Evolutionary conservation across 108 stramenopile genomes (phyloP), one percentile per base, ranked within the genome.

Genomic region (Pseudonitzschia pungens): DNA sequence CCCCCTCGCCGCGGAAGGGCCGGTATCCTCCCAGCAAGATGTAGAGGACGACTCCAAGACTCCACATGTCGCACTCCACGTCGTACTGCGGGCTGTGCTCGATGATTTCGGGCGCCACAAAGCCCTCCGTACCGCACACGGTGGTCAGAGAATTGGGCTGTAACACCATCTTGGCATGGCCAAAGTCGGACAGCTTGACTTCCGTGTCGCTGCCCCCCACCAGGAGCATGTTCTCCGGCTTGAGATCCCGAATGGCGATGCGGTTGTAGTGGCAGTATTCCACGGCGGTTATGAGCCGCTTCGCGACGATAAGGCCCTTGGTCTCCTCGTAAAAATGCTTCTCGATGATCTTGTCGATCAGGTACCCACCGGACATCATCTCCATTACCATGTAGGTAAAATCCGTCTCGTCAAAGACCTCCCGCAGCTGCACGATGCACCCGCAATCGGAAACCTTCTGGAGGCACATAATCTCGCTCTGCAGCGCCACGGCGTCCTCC

Each of bases 101-200:
- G 20, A 94, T 73, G 60, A 89, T 81, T 48, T 98, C 96, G 8
- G 97, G 96, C 10, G 84, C 86, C 36, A 97, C 90, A 48, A 89
- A 97, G 20, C 90, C 91, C 8, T 95, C 92, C 4, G 96, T 97
- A 18, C 97, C 97, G 22, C 90, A 91, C 24, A 83, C 77, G 20
- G 92, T 91, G 21, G 60, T 77, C 83, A 84, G 81, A 26, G 84
- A 89, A 71, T 97, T 84, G 21, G 78, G 83, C 33, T 81, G 78
- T 14, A 80, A 58, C 16, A 88, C 84, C 32, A 71, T 71, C 73
- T 96, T 92, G 14, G 98, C 97, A 70, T 97, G 95, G 14, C 97
- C 97, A 86, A 99, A 98, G 75, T 98, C 99, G 18, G 91, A 92
- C 32, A 99, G 83, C 85, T 99, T 99, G 55, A 99, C 92, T 28